Percentiles rank a stretch among this genome's conserved stretches.
These are phyloP conservation scores for Calocera cornea DNA, from an alignment of 768 basidiomycete species.

Conservation along the genomic window DNA sequence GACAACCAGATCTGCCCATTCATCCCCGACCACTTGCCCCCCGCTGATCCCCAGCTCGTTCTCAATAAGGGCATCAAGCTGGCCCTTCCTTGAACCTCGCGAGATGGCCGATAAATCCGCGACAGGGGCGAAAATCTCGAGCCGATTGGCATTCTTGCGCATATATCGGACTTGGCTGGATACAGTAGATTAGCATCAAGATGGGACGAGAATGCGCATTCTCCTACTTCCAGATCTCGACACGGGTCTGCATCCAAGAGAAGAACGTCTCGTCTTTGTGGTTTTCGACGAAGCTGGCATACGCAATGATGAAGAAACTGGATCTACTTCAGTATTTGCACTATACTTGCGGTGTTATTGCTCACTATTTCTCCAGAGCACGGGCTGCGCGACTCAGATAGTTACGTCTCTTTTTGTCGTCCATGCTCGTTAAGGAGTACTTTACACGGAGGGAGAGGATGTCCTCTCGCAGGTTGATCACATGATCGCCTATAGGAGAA, in stretches of 20 bases:
- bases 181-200: background rate
- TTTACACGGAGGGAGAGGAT: conserved; percentile 70
- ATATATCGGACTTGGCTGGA: conserved; percentile 73
- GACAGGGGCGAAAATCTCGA: conserved; percentile 85
- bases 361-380: conserved; percentile 83
- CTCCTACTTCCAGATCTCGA: conserved; percentile 86
- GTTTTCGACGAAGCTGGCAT: conserved; percentile 71
- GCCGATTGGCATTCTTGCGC: conserved; percentile 53
- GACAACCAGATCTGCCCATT: conserved; percentile 89
- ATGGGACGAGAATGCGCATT: background rate
- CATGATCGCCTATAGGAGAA: conserved; percentile 58
- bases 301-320: conserved; percentile 89
- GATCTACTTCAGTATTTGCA: background rate
- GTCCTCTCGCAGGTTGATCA: conserved; percentile 81
- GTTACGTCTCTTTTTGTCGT: conserved; percentile 40
- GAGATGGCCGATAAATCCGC: conserved; percentile 76
- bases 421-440: conserved; percentile 70
- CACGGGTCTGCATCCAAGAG: conserved; percentile 70
- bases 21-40: conserved; percentile 81
- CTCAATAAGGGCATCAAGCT: conserved; percentile 43
- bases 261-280: conserved; percentile 58
- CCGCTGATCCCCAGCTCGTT: conserved; percentile 64
- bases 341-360: too few species aligned
- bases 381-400: conserved; percentile 54
- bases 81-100: conserved; percentile 39